Conservation (phyloP, 257 asterid species). For the Solanum boliviense region DNA sequence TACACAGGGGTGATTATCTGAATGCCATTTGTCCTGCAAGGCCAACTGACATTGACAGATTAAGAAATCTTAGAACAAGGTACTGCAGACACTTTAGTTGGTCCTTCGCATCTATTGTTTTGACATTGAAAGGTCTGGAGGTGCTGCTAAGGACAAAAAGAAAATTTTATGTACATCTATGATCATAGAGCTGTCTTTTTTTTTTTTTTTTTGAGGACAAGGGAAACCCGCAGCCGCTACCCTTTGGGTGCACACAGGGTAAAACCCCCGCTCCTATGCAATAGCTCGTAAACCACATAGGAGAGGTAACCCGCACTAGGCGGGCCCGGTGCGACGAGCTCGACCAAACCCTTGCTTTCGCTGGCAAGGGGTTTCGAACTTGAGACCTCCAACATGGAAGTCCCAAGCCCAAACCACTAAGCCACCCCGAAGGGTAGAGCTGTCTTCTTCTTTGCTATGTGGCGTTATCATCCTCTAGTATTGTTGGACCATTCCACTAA, state of each 20-base stretch:
- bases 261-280: too few relatives aligned
- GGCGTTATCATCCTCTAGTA: neutral
- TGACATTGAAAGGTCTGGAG: neutral
- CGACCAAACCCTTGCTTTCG: too few relatives aligned
- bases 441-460: neutral
- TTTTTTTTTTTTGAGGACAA: too few relatives aligned
- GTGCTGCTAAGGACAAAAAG: neutral
- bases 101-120: neutral
- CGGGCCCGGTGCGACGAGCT: too few relatives aligned
- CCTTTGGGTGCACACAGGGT: too few relatives aligned
- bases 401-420: too few relatives aligned
- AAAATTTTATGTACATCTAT: neutral
- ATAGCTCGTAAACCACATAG: too few relatives aligned
- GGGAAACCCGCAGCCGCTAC: too few relatives aligned
- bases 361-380: too few relatives aligned
- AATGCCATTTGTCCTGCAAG: conserved; percentile 52
- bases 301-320: too few relatives aligned
- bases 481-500: neutral
- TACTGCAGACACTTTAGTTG: conserved; percentile 7
- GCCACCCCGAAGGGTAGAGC: neutral
- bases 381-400: too few relatives aligned
- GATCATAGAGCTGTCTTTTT: neutral
- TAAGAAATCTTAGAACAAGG: conserved; percentile 50
- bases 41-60: conserved; percentile 19
- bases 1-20: conserved; percentile 59